These are phyloP conservation scores for Volvox africanus DNA, from an alignment of 139 green algal genomes.

Conservation along the genomic window DNA sequence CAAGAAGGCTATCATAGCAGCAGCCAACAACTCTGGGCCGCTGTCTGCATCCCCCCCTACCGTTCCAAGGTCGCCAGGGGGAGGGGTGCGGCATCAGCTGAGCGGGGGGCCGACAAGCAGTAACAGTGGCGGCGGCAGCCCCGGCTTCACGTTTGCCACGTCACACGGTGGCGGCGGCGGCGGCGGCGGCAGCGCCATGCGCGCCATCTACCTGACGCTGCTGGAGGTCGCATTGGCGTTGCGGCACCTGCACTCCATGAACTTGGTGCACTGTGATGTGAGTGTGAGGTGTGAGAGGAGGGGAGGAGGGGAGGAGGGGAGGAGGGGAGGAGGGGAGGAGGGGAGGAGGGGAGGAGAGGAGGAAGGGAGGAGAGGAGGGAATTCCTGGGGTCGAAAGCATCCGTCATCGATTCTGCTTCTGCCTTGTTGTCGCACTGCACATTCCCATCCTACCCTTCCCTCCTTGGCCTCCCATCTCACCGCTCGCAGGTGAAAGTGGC, in stretches of 20 bases:
- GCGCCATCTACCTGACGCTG: conserved; percentile 19
- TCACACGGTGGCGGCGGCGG: background rate
- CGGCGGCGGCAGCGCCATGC: conserved; percentile 1
- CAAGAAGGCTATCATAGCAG: conserved; percentile 20
- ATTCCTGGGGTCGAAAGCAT: too few relatives aligned
- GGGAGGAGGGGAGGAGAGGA: background rate
- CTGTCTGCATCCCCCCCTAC: too few relatives aligned
- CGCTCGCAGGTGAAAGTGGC: conserved; percentile 68
- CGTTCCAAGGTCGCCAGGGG: too few relatives aligned
- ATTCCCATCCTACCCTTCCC: background rate
- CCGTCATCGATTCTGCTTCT: too few relatives aligned
- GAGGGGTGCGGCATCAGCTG: too few relatives aligned
- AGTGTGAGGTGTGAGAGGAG: background rate
- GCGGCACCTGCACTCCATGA: conserved; percentile 36
- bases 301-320: background rate
- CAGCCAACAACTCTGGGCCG: background rate
- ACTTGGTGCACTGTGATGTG: conserved; percentile 28
- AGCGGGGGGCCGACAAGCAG: background rate
- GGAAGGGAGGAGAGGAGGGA: too few relatives aligned
- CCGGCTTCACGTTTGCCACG: background rate
- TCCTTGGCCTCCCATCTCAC: background rate
- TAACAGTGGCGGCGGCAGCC: background rate
- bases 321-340: background rate
- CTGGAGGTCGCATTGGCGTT: conserved; percentile 34
- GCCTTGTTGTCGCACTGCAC: too few relatives aligned